Base-by-base conservation (phyloP, 306 rosid species). In the Urtica urens region DNA sequence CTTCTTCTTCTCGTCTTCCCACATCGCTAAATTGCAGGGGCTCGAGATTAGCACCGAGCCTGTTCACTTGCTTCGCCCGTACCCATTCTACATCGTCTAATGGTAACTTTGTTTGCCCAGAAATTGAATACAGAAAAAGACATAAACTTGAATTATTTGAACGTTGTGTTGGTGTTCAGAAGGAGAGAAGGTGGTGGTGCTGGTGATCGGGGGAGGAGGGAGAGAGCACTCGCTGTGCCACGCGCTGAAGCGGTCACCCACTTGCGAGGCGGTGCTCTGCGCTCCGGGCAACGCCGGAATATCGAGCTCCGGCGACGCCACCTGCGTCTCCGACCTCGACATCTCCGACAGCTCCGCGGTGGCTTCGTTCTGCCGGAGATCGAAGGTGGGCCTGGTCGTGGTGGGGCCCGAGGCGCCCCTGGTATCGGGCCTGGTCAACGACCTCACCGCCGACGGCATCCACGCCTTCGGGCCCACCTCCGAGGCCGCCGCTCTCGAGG, bases 351-450 rank as follows among this genome's bases (percentile, higher is more conserved):
- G 82, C 43, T 58, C 57, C 0, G 87, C 81, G 10, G 85, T 90
- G 16, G 53, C 55, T 53, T 68, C 82, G 23, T 90, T 90, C 70
- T 84, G 95, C 70, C 68, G 1, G 7, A 59, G 75, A 46, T 63
- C 82, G 81, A 72, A 68, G 45, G 97, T 84, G 38, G 95, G 95
- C 10, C 79, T 84, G 27, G 97, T 81, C 40, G 87, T 84, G 29
- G 87, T 90, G 29, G 99, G 99, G 40, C 99, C 99, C 0, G 99
- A 90, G 87, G 94, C 85, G 17, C 94, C 94, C 43, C 94, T 90
- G 47, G 93, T 85, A 66, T 57, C 92, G 6, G 96, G 99, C 31
- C 77, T 90, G 39, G 72, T 74, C 21, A 90, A 90, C 56, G 73
- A 82, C 49, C 70, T 90, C 49, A 65, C 55, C 48, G 48, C 70